A percentile compares a stretch with the other conserved stretches of the same genome.
Evolutionary conservation across 306 rosid genomes (phyloP).

Genomic region (Clitoria ternatea): DNA sequence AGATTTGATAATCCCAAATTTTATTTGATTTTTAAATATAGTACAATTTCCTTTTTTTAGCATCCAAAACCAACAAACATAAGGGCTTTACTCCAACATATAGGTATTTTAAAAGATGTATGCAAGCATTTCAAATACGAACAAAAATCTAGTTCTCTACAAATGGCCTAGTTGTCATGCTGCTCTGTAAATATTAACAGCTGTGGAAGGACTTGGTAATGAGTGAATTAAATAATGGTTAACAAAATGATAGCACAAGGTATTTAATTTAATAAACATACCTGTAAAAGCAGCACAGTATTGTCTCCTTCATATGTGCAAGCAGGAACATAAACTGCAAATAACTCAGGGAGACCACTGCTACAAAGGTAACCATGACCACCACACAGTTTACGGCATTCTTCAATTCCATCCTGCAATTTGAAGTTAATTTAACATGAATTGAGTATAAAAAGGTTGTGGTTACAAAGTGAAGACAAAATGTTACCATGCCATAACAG

Average conservation of each 20-base stretch:
- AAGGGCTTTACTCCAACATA: not conserved
- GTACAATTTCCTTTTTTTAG: not conserved
- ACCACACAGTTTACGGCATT: conserved; percentile 90
- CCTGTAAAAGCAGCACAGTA: conserved; percentile 90
- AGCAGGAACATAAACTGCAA: conserved; percentile 93
- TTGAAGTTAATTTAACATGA: conserved; percentile 2
- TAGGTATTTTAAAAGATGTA: not conserved
- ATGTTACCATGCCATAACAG: not conserved
- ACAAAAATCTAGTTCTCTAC: not conserved
- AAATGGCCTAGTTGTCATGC: not conserved
- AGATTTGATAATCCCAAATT: not conserved
- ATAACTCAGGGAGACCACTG: conserved; percentile 97
- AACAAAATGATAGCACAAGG: not conserved
- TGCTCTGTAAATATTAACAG: not conserved
- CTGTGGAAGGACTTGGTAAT: not conserved
- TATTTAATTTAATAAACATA: conserved; percentile 15
- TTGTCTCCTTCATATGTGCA: conserved; percentile 99
- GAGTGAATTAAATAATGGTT: not conserved
- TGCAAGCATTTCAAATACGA: not conserved
- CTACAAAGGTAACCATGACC: conserved; percentile 95
- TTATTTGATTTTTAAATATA: not conserved
- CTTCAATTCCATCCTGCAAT: conserved; percentile 89
- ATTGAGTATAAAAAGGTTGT: not conserved
- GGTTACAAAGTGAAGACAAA: conserved; percentile 9
- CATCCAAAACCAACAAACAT: not conserved